Evolutionary conservation across 805 yeast genomes (phyloP), one percentile per base, ranked within the genome.

Genomic region (Phaffomyces opuntiae): DNA sequence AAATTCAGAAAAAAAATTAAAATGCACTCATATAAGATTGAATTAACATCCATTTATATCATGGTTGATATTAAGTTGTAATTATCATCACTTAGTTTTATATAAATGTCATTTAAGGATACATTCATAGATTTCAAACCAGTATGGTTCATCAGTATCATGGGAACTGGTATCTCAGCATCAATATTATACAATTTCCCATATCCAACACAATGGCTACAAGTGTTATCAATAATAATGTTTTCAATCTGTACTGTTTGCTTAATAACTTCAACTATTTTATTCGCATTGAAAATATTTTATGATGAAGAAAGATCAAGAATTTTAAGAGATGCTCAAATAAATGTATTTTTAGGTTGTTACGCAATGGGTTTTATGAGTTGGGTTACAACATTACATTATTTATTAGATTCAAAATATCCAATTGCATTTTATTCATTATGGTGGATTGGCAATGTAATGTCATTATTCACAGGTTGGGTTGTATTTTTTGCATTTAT

Each of bases 161-260:
- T 89, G 96, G 96, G 95, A 2, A 75, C 83, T 4, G 96, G 96
- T 2, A 85, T 88, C 36, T 67, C 87, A 1, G 68, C 86, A 5
- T 60, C 75, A 35, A 66, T 87, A 5, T 67, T 89, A 34, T 74
- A 78, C 60, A 61, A 68, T 32, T 88, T 83, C 60, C 88, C 96
- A 0, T 84, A 77, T 56, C 73, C 70, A 3, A 74, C 80, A 0
- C 60, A 65, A 11, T 82, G 89, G 88, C 65, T 83, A 33, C 55
- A 65, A 38, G 59, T 73, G 3, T 67, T 81, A 44, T 83, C 88
- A 3, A 66, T 76, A 27, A 70, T 86, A 5, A 73, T 80, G 71
- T 88, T 81, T 69, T 82, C 74, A 9, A 56, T 81, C 12, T 77
- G 86, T 9, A 61, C 79, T 29, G 42, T 74, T 9, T 67, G 77